phyloP scores from a whole-genome alignment of 495 filamentous ascomycete species.

The Tuber brumale region DNA sequence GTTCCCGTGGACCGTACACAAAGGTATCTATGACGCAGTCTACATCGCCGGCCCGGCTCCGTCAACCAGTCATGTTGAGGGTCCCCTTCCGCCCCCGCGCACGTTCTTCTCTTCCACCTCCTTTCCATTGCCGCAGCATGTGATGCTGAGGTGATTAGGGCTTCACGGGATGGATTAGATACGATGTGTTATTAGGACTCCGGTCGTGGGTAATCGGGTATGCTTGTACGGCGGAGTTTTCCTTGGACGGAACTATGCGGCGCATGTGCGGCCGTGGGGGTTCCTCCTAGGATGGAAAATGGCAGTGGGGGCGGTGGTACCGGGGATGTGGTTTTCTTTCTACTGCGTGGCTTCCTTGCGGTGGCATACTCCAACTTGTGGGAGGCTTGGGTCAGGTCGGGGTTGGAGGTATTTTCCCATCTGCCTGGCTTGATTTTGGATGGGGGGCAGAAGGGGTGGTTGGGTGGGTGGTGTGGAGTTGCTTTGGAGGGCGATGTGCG shows the following conservation, averaged over 20 bases:
- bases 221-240: background rate
- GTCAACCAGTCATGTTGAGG: background rate
- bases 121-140: background rate
- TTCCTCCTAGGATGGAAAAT: background rate
- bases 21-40: background rate
- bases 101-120: background rate
- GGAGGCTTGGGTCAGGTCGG: background rate
- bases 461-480: background rate
- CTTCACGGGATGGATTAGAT: background rate
- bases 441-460: background rate
- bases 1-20: background rate
- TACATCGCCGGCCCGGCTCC: background rate
- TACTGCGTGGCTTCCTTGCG: background rate
- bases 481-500: too few species aligned
- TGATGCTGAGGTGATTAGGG: background rate
- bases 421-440: background rate
- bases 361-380: too few species aligned
- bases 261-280: background rate
- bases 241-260: background rate
- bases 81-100: background rate
- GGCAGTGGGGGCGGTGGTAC: background rate
- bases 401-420: background rate
- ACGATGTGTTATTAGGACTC: background rate
- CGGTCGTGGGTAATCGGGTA: too few species aligned
- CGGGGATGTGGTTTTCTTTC: background rate